phyloP scores from a whole-genome alignment of 345 rosid species.

The Melastoma malabathricum region DNA sequence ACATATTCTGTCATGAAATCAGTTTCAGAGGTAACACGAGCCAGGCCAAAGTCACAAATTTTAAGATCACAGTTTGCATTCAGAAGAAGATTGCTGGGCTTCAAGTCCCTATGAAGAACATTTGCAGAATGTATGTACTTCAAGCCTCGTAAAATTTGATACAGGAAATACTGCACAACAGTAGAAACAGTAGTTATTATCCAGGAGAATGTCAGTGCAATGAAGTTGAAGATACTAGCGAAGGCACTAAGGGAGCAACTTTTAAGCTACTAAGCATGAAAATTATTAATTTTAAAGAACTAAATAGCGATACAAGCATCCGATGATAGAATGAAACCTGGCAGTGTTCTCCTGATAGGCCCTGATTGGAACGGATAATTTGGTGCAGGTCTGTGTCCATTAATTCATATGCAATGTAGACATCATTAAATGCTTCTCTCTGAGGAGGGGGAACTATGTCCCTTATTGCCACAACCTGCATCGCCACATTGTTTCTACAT shows the following conservation, averaged over 20 bases:
- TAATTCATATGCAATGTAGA: conserved; percentile 75
- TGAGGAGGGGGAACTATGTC: conserved; percentile 75
- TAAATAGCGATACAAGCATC: no score
- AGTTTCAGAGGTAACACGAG: conserved; percentile 80
- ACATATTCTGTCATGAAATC: conserved; percentile 89
- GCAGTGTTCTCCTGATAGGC: conserved; percentile 49
- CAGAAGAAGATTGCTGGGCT: conserved; percentile 82
- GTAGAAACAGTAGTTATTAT: neutral
- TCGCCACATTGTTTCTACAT: conserved; percentile 3
- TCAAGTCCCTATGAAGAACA: conserved; percentile 89
- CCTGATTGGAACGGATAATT: conserved; percentile 51
- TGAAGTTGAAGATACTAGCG: neutral
- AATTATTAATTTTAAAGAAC: no score
- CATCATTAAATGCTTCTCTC: conserved; percentile 58
- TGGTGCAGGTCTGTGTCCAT: conserved; percentile 65
- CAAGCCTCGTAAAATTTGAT: conserved; percentile 87
- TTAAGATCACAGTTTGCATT: conserved; percentile 63
- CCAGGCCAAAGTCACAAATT: conserved; percentile 91
- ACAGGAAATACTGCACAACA: conserved; percentile 76
- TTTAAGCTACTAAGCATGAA: no score
- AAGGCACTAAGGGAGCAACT: no score
- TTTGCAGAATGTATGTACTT: conserved; percentile 90
- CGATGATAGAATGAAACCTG: conserved; percentile 33
- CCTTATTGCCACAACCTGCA: conserved; percentile 82
- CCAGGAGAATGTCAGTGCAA: neutral